Percentiles rank a stretch among this genome's conserved stretches.
These are phyloP conservation scores for Cryphonectria parasitica DNA, from an alignment of 2,329 filamentous ascomycete genomes.

Conservation along the genomic window DNA sequence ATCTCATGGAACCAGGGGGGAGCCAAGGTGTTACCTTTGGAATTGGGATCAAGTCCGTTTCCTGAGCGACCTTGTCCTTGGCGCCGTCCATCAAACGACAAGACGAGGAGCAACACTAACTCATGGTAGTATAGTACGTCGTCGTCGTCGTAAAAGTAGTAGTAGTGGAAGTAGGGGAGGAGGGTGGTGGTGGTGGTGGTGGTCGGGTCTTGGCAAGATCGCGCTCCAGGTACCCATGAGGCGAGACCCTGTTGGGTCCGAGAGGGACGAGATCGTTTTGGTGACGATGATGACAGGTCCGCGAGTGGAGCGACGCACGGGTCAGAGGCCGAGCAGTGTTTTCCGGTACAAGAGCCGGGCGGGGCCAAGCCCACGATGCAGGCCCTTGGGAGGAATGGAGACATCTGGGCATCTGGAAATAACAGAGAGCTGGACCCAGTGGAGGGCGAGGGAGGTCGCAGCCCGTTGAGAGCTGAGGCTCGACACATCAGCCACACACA, in stretches of 20 bases:
- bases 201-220: constrained; percentile 2
- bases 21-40: too few species aligned
- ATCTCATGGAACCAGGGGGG: background rate
- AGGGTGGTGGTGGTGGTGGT: background rate
- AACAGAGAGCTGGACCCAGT: background rate
- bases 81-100: background rate
- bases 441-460: background rate
- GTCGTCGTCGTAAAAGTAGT: too few species aligned
- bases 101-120: background rate
- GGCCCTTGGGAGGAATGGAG: background rate
- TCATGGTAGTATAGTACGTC: background rate
- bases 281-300: constrained; percentile 7
- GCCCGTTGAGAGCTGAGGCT: background rate
- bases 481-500: background rate
- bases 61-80: background rate
- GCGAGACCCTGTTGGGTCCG: background rate
- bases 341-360: constrained; percentile 22
- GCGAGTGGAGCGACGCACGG: constrained; percentile 13
- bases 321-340: constrained; percentile 12
- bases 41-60: background rate
- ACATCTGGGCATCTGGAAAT: background rate
- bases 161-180: background rate
- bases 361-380: constrained; percentile 14
- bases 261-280: background rate
- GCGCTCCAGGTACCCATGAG: background rate